phyloP scores from a whole-genome alignment of 306 rosid genomes.

The Cucumis sativus region Cucumber_9930_V3 NC_026658.2:1339001-1339500 shows the following conservation, averaged over 20 bases:
- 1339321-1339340: constrained; percentile 94
- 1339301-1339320: constrained; percentile 76
- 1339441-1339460: constrained; percentile 91
- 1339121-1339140: constrained; percentile 89
- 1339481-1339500: not conserved
- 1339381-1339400: constrained; percentile 93
- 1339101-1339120: constrained; percentile 79
- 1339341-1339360: constrained; percentile 85
- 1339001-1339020: constrained; percentile 51
- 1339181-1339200: constrained; percentile 39
- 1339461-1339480: constrained; percentile 74
- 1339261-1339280: constrained; percentile 87
- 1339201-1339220: constrained; percentile 58
- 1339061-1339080: constrained; percentile 97
- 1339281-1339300: constrained; percentile 83
- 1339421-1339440: constrained; percentile 92
- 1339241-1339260: constrained; percentile 80
- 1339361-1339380: constrained; percentile 91
- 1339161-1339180: constrained; percentile 91
- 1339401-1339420: constrained; percentile 85
- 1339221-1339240: constrained; percentile 67
- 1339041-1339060: constrained; percentile 97
- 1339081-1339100: constrained; percentile 76
- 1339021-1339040: constrained; percentile 61
- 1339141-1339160: constrained; percentile 89